Evolutionary conservation across 257 asterid genomes (phyloP).

Genomic region (Salvia splendens): DNA sequence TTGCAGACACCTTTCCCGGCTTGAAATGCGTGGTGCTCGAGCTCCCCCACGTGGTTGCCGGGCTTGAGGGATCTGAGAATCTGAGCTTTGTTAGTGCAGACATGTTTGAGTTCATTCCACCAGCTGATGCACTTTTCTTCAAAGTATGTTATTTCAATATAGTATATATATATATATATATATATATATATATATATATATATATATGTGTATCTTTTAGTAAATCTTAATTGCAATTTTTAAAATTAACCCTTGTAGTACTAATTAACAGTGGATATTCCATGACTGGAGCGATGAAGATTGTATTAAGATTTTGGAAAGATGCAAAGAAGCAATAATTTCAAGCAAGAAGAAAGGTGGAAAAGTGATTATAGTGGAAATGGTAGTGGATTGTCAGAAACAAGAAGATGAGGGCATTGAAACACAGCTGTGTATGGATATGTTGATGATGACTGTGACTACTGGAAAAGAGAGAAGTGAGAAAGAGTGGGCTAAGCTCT

Average conservation of each 20-base stretch:
- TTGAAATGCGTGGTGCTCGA: slow-evolving; percentile 20
- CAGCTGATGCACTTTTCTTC: no score
- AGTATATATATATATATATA: no score
- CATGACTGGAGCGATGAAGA: slow-evolving; percentile 9
- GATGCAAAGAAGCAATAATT: background rate
- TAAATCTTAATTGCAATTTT: no score
- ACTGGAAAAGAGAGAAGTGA: background rate
- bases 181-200: no score
- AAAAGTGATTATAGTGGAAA: slow-evolving; percentile 4
- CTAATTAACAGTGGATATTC: background rate
- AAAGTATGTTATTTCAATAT: no score
- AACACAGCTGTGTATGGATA: background rate
- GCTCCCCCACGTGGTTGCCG: slow-evolving; percentile 33
- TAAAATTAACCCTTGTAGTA: no score
- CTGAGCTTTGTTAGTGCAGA: slow-evolving; percentile 22
- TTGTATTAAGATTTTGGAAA: background rate
- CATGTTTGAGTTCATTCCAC: slow-evolving; percentile 17
- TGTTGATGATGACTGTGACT: background rate
- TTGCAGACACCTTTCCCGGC: background rate
- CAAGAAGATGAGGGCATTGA: background rate
- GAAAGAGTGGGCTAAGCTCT: slow-evolving; percentile 9
- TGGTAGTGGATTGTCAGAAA: slow-evolving; percentile 1
- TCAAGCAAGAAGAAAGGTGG: background rate
- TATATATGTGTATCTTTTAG: no score
- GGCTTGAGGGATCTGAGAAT: slow-evolving; percentile 28